phyloP scores from a whole-genome alignment of 768 basidiomycete species.

The Rhodotorula kratochvilovae region DNA sequence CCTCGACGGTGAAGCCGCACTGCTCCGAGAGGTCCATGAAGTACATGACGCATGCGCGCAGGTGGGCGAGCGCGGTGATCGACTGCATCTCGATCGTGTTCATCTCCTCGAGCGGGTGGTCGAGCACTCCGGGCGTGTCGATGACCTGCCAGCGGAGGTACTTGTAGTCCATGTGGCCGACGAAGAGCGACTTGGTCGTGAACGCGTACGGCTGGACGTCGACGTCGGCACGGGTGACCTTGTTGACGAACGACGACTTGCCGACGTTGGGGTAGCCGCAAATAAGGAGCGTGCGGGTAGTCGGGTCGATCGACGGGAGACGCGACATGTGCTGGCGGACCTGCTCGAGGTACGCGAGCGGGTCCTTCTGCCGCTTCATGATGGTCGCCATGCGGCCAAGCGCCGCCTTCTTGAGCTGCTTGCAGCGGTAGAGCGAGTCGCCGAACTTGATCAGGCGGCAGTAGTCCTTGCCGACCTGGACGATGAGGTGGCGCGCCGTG shows the following conservation, averaged over 20 bases:
- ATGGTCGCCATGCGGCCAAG: constrained; percentile 99
- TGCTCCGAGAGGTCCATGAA: constrained; percentile 99
- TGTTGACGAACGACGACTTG: constrained; percentile 99
- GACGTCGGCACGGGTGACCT: constrained; percentile 97
- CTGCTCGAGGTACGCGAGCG: constrained; percentile 95
- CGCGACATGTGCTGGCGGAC: constrained; percentile 98
- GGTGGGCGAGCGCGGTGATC: constrained; percentile 92
- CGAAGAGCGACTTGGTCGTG: constrained; percentile 96
- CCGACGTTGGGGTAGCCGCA: constrained; percentile 99
- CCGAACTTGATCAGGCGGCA: constrained; percentile 95
- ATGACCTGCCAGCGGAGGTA: constrained; percentile 99
- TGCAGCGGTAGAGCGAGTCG: constrained; percentile 94
- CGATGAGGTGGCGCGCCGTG: constrained; percentile 90
- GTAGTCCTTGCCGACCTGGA: constrained; percentile 96
- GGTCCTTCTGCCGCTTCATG: constrained; percentile 98
- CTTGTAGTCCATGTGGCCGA: constrained; percentile 97
- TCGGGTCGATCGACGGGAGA: constrained; percentile 96
- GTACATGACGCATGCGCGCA: constrained; percentile 89
- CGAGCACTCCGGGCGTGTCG: constrained; percentile 95
- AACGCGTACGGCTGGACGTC: constrained; percentile 99
- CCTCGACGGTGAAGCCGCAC: constrained; percentile 94
- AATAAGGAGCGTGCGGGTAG: constrained; percentile 92
- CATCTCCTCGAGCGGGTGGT: constrained; percentile 98
- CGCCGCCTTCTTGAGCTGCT: constrained; percentile 95
- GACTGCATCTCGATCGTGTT: constrained; percentile 99